Evolutionary conservation across 2,329 filamentous ascomycete species (phyloP).

Genomic region (Colletotrichum sp.): DNA sequence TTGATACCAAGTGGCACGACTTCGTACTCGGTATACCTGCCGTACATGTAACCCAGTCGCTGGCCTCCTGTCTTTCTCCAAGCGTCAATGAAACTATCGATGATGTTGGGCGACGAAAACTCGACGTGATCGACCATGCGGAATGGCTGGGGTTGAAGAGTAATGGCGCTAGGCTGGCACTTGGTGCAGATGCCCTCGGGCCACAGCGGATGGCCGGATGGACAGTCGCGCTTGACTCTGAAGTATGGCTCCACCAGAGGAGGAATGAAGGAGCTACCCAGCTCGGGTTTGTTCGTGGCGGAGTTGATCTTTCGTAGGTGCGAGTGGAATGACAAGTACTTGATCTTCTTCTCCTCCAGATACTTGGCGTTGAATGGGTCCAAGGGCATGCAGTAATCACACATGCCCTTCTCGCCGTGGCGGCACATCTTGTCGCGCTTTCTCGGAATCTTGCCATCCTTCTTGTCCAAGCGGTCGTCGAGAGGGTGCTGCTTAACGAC

Average conservation of each 20-base stretch:
- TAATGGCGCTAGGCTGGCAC: conserved; percentile 97
- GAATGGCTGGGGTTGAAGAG: conserved; percentile 89
- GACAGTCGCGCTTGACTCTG: conserved; percentile 86
- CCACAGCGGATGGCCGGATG: conserved; percentile 91
- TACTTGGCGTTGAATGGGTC: conserved; percentile 93
- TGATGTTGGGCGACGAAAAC: conserved; percentile 83
- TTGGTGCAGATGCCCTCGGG: conserved; percentile 98
- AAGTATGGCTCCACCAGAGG: conserved; percentile 93
- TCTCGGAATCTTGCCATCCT: conserved; percentile 87
- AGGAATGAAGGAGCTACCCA: conserved; percentile 93
- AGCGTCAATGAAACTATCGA: conserved; percentile 89
- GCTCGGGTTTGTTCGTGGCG: conserved; percentile 93
- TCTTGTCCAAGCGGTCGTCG: conserved; percentile 85
- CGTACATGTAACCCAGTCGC: conserved; percentile 89
- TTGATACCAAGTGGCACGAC: conserved; percentile 95
- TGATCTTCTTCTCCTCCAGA: conserved; percentile 95
- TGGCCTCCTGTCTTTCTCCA: conserved; percentile 89
- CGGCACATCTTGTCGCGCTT: conserved; percentile 89
- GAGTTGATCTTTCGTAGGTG: conserved; percentile 95
- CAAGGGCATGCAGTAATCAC: conserved; percentile 96
- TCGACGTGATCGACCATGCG: conserved; percentile 99
- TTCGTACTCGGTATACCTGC: conserved; percentile 86
- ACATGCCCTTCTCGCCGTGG: conserved; percentile 97
- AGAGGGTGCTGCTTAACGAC: conserved; percentile 85
- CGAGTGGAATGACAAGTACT: conserved; percentile 95